Conservation (phyloP, 352 stramenopile species). For the Phytophthora pisi region DNA sequence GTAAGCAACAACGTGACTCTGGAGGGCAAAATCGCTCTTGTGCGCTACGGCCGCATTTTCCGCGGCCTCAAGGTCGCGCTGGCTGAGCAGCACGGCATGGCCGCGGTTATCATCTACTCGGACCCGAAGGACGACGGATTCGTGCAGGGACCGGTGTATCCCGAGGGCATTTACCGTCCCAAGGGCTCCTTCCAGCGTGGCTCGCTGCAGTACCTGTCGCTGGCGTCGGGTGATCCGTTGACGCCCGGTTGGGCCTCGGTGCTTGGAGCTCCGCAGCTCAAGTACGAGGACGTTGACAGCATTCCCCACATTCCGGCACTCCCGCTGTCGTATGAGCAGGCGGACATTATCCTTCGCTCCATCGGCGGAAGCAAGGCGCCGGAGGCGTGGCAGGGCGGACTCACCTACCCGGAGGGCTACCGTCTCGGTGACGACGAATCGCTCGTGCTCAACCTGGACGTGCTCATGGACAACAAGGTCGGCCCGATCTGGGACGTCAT, state of each 20-base stretch:
- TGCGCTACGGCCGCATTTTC: slow-evolving; percentile 70
- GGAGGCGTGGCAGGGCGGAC: slow-evolving; percentile 53
- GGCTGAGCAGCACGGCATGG: slow-evolving; percentile 67
- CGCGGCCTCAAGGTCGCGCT: slow-evolving; percentile 74
- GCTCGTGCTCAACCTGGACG: slow-evolving; percentile 42
- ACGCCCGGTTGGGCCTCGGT: slow-evolving; percentile 48
- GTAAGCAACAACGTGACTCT: slow-evolving; percentile 57
- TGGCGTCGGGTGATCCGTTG: slow-evolving; percentile 68
- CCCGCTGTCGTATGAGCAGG: slow-evolving; percentile 73
- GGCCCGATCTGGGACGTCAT: slow-evolving; percentile 77
- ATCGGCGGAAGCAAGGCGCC: slow-evolving; percentile 53
- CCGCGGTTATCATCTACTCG: slow-evolving; percentile 85
- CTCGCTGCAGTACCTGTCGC: slow-evolving; percentile 71
- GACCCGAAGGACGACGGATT: slow-evolving; percentile 88
- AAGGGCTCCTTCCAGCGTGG: slow-evolving; percentile 78
- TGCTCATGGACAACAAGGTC: slow-evolving; percentile 64
- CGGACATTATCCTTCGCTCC: slow-evolving; percentile 54
- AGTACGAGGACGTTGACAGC: slow-evolving; percentile 36
- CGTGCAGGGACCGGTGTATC: slow-evolving; percentile 62
- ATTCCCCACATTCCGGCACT: slow-evolving; percentile 68
- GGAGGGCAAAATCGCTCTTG: slow-evolving; percentile 70
- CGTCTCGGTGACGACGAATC: slow-evolving; percentile 51
- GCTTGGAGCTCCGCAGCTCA: slow-evolving; percentile 38
- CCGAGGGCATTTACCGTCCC: slow-evolving; percentile 76
- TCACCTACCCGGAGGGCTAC: slow-evolving; percentile 61